Base-by-base conservation (phyloP, 148 eudicot genomes). In the Camellia japonica region DNA sequence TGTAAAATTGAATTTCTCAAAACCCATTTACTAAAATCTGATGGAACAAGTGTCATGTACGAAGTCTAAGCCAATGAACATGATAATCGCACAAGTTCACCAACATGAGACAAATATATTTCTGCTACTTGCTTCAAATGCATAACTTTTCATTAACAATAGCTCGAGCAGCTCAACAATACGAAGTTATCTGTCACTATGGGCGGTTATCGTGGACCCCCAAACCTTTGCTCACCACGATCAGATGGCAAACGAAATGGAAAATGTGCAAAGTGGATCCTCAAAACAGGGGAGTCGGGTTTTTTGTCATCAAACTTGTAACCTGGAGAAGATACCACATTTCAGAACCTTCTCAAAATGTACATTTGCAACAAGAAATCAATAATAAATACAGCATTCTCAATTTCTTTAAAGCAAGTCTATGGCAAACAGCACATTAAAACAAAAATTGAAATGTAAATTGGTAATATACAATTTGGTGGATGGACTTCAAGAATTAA, bases 241-340 rank as follows among this genome's bases (percentile, higher is more conserved):
- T 87, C 87, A 74, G 95, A 81, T 71, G 93, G 97, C 58, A 76
- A 85, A 42, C 85, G 90, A 70, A 95, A 92, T 9, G 98, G 98
- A 77, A 95, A 95, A 83, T 95, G 93, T 20, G 97, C 98, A 80
- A 93, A 93, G 69, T 87, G 89, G 76, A 95, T 88, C 85, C 73
- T 87, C 78, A 95, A 55, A 65, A 81, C 82, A 7, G 94, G 84
- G 68, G 97, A 84, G 4, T 93, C 91, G 0, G 91, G 88, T 73
- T 93, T 93, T 82, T 88, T 91, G 79, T 95, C 90, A 68, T 95
- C 98, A 77, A 95, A 95, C 80, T 92, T 88, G 88, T 95, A 95
- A 69, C 97, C 98, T 95, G 94, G 80, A 80, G 58, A 61, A 44
- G 79, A 80, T 77, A 30, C 73, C 75, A 75, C n/a, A 54, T 68